Evolutionary conservation across 495 filamentous ascomycete genomes (phyloP).

Genomic region (Penicillium silybi): DNA sequence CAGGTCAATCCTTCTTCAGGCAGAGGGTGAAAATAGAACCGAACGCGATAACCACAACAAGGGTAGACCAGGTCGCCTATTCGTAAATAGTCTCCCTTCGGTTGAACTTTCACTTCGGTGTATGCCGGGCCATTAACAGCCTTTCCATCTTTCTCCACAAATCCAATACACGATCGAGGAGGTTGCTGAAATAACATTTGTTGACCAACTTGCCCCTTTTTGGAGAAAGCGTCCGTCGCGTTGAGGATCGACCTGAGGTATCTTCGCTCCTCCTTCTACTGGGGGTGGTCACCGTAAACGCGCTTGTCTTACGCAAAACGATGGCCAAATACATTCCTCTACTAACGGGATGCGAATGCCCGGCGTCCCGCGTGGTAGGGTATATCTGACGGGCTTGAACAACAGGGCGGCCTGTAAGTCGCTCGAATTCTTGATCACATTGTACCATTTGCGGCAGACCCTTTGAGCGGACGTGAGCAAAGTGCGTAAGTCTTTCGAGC

Average conservation of each 20-base stretch:
- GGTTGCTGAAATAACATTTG: conserved; percentile 23
- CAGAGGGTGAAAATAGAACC: not conserved
- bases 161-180: conserved; percentile 9
- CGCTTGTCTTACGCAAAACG: not conserved
- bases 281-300: not conserved
- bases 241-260: not conserved
- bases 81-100: not conserved
- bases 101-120: not conserved
- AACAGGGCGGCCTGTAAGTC: conserved; percentile 14
- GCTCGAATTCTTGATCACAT: conserved; percentile 6
- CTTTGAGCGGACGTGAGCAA: conserved; percentile 15
- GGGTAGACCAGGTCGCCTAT: not conserved
- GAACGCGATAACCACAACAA: not conserved
- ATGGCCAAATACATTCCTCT: not conserved
- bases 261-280: not conserved
- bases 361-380: not conserved
- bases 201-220: conserved; percentile 14
- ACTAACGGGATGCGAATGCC: conserved; percentile 8
- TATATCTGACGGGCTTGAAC: conserved; percentile 5
- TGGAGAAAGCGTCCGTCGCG: conserved; percentile 2
- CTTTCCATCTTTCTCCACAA: conserved; percentile 1
- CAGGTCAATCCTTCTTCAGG: not conserved
- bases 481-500: conserved; percentile 4
- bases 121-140: not conserved
- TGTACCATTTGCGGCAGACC: conserved; percentile 14